Evolutionary conservation across 2,329 filamentous ascomycete genomes (phyloP).

Genomic region (Penicillium hesseltinei): DNA sequence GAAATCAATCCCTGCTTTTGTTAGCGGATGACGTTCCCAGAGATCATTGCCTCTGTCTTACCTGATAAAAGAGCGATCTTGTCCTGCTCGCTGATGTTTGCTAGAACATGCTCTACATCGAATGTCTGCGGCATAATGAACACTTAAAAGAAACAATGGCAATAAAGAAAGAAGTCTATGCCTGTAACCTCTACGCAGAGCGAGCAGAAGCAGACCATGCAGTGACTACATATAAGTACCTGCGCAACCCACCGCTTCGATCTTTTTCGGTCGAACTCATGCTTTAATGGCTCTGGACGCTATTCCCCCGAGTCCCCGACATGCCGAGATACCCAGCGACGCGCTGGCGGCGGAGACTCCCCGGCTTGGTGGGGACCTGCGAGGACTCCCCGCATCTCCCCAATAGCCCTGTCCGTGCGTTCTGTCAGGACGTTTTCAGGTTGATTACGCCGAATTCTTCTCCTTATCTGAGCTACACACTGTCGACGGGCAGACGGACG

Average conservation of each 20-base stretch:
- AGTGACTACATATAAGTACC: slow-evolving; percentile 1
- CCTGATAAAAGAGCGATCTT: slow-evolving; percentile 25
- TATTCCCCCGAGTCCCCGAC: not conserved
- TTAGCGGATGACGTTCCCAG: not conserved
- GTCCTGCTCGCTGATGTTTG: slow-evolving; percentile 18
- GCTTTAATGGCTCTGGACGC: not conserved
- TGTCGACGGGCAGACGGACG: too few relatives aligned
- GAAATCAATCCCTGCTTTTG: slow-evolving; percentile 59
- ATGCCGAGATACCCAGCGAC: not conserved
- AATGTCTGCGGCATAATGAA: slow-evolving; percentile 15
- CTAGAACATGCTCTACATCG: slow-evolving; percentile 22
- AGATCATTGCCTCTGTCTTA: not conserved
- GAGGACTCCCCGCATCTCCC: slow-evolving; percentile 3
- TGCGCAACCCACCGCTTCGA: not conserved
- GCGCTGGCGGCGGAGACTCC: slow-evolving; percentile 12
- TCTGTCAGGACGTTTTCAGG: not conserved
- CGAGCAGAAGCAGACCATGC: not conserved
- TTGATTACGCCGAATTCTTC: not conserved
- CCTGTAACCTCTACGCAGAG: not conserved
- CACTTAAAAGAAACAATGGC: not conserved
- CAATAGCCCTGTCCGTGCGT: not conserved
- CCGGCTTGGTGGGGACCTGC: slow-evolving; percentile 7
- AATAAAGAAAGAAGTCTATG: not conserved
- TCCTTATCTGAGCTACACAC: not conserved
- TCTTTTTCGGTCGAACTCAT: not conserved